phyloP scores from a whole-genome alignment of 2,329 filamentous ascomycete species.

The Aspergillus cejpii region DNA sequence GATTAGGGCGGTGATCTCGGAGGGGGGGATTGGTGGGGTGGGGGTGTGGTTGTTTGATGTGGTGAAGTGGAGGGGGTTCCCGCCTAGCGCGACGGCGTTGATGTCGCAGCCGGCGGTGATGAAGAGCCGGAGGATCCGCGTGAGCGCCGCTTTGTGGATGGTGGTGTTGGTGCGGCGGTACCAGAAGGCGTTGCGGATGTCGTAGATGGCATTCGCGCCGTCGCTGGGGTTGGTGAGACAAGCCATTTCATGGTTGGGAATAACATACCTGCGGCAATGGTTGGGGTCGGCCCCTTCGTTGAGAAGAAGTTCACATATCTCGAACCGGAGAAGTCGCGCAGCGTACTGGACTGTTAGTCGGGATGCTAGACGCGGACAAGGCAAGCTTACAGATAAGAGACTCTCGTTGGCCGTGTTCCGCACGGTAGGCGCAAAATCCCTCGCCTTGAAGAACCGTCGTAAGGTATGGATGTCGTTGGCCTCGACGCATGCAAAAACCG shows the following conservation, averaged over 20 bases:
- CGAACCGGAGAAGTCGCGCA: neutral
- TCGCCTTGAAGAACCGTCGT: neutral
- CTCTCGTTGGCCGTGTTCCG: neutral
- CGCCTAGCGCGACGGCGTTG: neutral
- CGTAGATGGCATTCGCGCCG: neutral
- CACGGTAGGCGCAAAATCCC: neutral
- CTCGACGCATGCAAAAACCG: neutral
- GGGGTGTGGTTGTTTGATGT: too few relatives aligned
- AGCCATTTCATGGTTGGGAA: neutral
- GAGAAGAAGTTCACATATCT: neutral
- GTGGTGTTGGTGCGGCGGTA: neutral
- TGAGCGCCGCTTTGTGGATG: neutral
- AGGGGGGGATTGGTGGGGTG: too few relatives aligned
- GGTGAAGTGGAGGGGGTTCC: neutral
- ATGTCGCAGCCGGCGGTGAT: neutral
- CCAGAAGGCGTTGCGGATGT: neutral
- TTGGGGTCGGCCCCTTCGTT: neutral
- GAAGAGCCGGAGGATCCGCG: neutral
- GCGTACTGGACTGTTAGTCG: neutral
- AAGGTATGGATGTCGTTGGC: neutral
- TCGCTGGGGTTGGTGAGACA: neutral
- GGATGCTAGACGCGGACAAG: neutral
- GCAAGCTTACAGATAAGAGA: neutral
- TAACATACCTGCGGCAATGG: neutral
- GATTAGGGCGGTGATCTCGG: neutral